Percentiles rank a stretch among this genome's conserved stretches.
Evolutionary conservation across 2,329 filamentous ascomycete genomes (phyloP).

Genomic region (Zarea fungicola): DNA sequence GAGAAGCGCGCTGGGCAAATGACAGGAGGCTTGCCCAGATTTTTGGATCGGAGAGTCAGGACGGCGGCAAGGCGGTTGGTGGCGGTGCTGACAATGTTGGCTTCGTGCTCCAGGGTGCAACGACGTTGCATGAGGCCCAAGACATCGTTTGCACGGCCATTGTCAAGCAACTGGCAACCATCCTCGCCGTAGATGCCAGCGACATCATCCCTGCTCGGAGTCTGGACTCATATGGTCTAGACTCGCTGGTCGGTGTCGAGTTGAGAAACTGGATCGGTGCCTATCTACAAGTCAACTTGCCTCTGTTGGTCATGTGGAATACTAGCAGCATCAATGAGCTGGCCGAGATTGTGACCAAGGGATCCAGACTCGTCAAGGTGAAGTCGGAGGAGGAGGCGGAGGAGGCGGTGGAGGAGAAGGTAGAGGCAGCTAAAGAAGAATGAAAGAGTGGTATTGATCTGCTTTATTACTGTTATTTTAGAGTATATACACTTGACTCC

Average conservation of each 20-base stretch:
- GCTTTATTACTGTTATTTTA: not conserved
- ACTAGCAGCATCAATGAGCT: slow-evolving; percentile 21
- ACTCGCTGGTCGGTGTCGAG: slow-evolving; percentile 26
- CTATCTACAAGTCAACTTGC: slow-evolving; percentile 20
- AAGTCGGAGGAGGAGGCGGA: slow-evolving; percentile 10
- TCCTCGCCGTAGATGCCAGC: slow-evolving; percentile 19
- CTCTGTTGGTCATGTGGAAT: slow-evolving; percentile 19
- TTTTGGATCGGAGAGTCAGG: not conserved
- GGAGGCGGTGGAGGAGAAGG: not conserved
- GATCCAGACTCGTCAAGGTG: slow-evolving; percentile 19
- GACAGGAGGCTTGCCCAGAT: slow-evolving; percentile 5
- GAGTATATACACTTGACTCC: not conserved
- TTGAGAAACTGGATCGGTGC: slow-evolving; percentile 22
- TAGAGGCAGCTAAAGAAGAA: not conserved
- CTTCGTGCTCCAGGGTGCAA: slow-evolving; percentile 13
- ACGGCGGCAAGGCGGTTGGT: slow-evolving; percentile 8
- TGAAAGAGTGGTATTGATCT: not conserved
- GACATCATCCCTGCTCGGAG: slow-evolving; percentile 20
- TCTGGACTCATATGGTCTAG: slow-evolving; percentile 23
- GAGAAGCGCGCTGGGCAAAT: slow-evolving; percentile 18
- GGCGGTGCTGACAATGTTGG: slow-evolving; percentile 5
- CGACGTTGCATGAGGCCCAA: slow-evolving; percentile 17
- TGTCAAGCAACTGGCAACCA: slow-evolving; percentile 19
- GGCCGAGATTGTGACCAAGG: slow-evolving; percentile 17
- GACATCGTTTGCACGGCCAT: slow-evolving; percentile 16